Conservation (phyloP, 2,329 filamentous ascomycete genomes). For the Pseudomassariella vexata region DNA sequence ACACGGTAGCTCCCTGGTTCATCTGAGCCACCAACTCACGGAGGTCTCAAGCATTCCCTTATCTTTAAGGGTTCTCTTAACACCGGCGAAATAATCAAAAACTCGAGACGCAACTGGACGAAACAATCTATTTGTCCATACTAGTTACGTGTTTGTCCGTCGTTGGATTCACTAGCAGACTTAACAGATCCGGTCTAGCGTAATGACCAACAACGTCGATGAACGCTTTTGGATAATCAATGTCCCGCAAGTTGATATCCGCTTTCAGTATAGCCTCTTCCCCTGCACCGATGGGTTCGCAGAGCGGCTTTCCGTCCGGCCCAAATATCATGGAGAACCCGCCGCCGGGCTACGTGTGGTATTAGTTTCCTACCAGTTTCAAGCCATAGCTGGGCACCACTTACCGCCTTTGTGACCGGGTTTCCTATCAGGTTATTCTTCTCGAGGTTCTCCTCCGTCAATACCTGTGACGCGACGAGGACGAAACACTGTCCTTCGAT, state of each 20-base stretch:
- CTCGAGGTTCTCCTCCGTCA: slow-evolving; percentile 33
- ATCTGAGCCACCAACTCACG: too few relatives aligned
- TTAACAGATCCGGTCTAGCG: slow-evolving; percentile 26
- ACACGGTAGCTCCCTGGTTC: slow-evolving; percentile 27
- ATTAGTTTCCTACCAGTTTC: slow-evolving; percentile 9
- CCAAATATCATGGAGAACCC: slow-evolving; percentile 46
- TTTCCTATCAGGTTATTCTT: slow-evolving; percentile 32
- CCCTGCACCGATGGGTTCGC: slow-evolving; percentile 28
- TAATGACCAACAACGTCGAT: slow-evolving; percentile 26
- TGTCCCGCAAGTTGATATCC: slow-evolving; percentile 40
- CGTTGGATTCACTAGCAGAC: slow-evolving; percentile 30
- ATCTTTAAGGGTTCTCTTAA: too few relatives aligned
- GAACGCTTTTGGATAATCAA: slow-evolving; percentile 32
- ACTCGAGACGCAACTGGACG: background rate
- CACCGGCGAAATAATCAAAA: background rate
- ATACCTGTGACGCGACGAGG: slow-evolving; percentile 30
- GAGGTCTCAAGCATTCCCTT: too few relatives aligned
- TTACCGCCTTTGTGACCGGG: slow-evolving; percentile 27
- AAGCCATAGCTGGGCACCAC: slow-evolving; percentile 3
- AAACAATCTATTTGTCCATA: slow-evolving; percentile 6
- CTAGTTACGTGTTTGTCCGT: slow-evolving; percentile 17
- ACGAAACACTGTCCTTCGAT: slow-evolving; percentile 38
- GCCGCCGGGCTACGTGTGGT: slow-evolving; percentile 25
- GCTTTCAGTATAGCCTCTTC: slow-evolving; percentile 45
- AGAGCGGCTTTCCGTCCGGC: slow-evolving; percentile 43